Evolutionary conservation across 345 rosid genomes (phyloP), one percentile per base, ranked within the genome.

Genomic region (Odontarrhena argentea): DNA sequence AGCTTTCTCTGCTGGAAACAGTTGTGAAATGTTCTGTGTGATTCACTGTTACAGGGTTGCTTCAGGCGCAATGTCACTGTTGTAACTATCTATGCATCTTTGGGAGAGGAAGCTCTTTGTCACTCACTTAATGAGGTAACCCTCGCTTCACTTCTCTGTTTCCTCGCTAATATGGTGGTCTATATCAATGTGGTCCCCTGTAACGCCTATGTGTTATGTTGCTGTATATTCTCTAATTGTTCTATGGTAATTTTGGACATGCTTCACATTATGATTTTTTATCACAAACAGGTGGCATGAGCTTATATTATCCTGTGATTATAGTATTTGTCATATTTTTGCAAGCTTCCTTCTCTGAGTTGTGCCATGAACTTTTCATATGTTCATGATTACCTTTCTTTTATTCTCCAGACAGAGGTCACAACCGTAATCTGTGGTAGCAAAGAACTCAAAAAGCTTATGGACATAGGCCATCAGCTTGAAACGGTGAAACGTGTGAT

Each of bases 71-170:
- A 87, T 56, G 78, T 84, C 67, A 79, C 94, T 12, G 99, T 95
- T 62, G 96, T 91, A 51, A 95, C 99, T 52, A 91, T 95, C 46
- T 95, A 95, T 76, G 82, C 98, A 32, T 91, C 98, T 70, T 51
- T 95, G 55, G 99, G 99, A 28, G 96, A 95, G 74, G 92, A 91
- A 78, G 99, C 99, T 60, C 77, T 95, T 7, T 91, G 97, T 75
- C 88, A 95, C 72, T 95, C 99, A 10, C 78, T 95, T 64, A 95
- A 91, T 74, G 98, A 93, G 96, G 98, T 89, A 54, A 38, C 30
- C 70, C 69, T 55, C 47, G 52, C 54, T 49, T 70, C 68, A 57
- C 75, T 78, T 64, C 67, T 54, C 57, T 69, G 46, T 48, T 73
- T 59, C 25, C 63, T 68, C 42, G 65, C 40, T 48, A 28, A 8